Percentiles rank a stretch among this genome's conserved stretches.
These are phyloP conservation scores for Penicillium atrosanguineum DNA, from an alignment of 495 filamentous ascomycete genomes.

Conservation along the genomic window DNA sequence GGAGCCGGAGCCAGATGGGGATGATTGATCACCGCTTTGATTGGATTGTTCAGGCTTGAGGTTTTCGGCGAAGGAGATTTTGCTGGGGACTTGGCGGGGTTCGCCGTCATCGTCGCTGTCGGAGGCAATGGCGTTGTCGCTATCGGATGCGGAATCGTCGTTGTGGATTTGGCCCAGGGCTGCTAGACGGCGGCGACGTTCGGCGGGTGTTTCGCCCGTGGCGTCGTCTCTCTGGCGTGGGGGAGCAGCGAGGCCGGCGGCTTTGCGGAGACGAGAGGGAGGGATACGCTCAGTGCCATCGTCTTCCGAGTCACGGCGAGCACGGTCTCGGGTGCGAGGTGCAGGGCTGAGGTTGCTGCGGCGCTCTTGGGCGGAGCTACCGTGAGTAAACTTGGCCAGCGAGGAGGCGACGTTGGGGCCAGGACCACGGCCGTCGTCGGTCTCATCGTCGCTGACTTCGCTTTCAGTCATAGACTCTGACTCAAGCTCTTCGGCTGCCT, in stretches of 20 bases:
- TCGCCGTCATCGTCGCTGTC: conserved; percentile 32
- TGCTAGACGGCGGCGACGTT: conserved; percentile 76
- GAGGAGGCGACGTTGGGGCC: conserved; percentile 46
- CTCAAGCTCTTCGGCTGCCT: conserved; percentile 21
- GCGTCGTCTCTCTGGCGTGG: conserved; percentile 39
- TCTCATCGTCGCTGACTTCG: conserved; percentile 29
- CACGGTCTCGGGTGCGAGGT: conserved; percentile 25
- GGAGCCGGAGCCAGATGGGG: conserved; percentile 19
- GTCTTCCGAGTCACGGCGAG: conserved; percentile 53
- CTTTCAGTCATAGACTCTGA: conserved; percentile 31
- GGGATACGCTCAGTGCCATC: conserved; percentile 57
- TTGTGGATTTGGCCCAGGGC: conserved; percentile 66
- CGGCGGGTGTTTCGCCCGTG: conserved; percentile 74
- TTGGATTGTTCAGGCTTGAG: conserved; percentile 21
- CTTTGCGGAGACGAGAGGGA: conserved; percentile 39
- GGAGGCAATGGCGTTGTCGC: conserved; percentile 37
- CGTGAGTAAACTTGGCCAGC: conserved; percentile 41
- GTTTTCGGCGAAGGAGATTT: conserved; percentile 35
- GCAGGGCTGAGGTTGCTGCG: conserved; percentile 38
- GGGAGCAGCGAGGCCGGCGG: conserved; percentile 31
- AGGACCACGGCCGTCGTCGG: conserved; percentile 26
- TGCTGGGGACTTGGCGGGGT: conserved; percentile 19
- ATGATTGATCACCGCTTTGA: conserved; percentile 13
- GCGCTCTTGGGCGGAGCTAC: conserved; percentile 50
- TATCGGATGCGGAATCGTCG: conserved; percentile 61